phyloP scores from a whole-genome alignment of 2,329 filamentous ascomycete species.

The Ascosphaera apis region DNA sequence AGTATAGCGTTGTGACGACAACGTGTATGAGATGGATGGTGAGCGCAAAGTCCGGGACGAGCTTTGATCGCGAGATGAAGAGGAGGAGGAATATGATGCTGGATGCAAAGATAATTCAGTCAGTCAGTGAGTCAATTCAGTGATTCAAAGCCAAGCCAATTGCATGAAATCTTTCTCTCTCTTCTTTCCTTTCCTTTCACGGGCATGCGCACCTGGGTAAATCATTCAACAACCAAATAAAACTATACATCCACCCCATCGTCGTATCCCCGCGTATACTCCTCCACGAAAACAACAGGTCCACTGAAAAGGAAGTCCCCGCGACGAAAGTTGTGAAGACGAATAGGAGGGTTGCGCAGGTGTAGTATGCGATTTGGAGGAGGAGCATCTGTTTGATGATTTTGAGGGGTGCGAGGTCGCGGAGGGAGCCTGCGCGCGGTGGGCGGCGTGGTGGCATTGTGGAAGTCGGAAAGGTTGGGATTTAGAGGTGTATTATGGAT shows the following conservation, averaged over 20 bases:
- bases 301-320: conserved; percentile 33
- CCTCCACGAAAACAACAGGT: conserved; percentile 40
- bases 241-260: conserved; percentile 43
- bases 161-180: too few species aligned
- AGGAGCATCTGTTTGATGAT: conserved; percentile 44
- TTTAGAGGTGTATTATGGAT: not conserved
- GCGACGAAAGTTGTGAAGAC: conserved; percentile 45
- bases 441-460: conserved; percentile 36
- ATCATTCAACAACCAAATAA: conserved; percentile 45
- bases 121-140: not conserved
- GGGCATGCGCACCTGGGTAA: conserved; percentile 36
- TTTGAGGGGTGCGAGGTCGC: conserved; percentile 41
- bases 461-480: conserved; percentile 7
- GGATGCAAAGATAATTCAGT: conserved; percentile 2
- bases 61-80: conserved; percentile 69
- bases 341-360: conserved; percentile 35
- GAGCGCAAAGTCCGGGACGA: conserved; percentile 82
- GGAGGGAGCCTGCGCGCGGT: conserved; percentile 40
- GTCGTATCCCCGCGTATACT: conserved; percentile 43
- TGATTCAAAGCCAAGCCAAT: conserved; percentile 9
- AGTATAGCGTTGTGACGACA: conserved; percentile 54
- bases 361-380: conserved; percentile 43
- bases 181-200: too few species aligned
- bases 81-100: conserved; percentile 68
- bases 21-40: conserved; percentile 73